Conservation (phyloP, 176 grass and related monocot species). For the Themeda triandra region DNA sequence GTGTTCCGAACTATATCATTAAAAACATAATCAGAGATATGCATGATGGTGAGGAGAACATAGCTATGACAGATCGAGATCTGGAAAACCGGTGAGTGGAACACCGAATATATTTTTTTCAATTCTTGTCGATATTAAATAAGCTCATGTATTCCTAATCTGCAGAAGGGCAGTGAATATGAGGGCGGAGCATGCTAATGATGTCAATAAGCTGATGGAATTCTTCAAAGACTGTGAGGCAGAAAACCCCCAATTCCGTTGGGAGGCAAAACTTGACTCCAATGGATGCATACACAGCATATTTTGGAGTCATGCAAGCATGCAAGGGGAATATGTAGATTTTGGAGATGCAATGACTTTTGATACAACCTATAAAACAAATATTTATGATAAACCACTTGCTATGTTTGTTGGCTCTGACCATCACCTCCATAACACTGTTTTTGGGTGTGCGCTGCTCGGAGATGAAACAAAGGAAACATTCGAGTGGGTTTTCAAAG, state of each 20-base stretch:
- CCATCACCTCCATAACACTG: neutral
- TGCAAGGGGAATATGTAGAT: neutral
- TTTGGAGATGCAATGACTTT: neutral
- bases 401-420: neutral
- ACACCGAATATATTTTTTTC: neutral
- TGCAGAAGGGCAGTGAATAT: too few relatives aligned
- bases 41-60: neutral
- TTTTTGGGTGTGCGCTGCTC: neutral
- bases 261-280: neutral
- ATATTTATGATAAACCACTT: neutral
- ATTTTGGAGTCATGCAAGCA: slow-evolving; percentile 6
- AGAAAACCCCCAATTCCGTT: neutral
- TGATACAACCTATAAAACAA: neutral
- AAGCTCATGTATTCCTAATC: too few relatives aligned
- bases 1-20: neutral
- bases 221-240: neutral
- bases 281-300: neutral
- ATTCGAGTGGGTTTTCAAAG: neutral
- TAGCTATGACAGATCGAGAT: neutral
- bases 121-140: too few relatives aligned
- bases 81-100: neutral
- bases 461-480: neutral
- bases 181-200: neutral
- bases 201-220: neutral
- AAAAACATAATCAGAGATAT: neutral